Base-by-base conservation (phyloP, 2,329 filamentous ascomycete genomes). In the Diaporthe sp. region DNA sequence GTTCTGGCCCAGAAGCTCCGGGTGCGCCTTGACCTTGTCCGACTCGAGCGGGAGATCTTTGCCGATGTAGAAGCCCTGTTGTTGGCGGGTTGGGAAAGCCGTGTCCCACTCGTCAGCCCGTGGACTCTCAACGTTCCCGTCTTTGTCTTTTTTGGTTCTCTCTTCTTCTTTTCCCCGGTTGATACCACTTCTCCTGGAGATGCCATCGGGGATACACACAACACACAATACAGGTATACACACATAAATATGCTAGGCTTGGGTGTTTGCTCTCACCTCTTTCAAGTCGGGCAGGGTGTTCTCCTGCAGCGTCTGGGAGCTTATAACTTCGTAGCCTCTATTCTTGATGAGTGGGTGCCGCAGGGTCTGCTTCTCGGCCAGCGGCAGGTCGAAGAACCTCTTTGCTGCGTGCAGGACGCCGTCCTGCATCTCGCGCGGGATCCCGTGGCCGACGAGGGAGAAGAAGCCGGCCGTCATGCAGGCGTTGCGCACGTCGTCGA, bases 321-420 rank as follows among this genome's bases (percentile, higher is more conserved):
- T 82, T 2, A 89, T 80, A 58, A 86, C 81, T 77, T 90, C 88
- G 77, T 89, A 90, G 28, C 88, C 88, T 65, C 88, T 83, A 77
- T 88, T 86, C 68, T 74, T 78, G 51, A 79, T 61, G 17, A 75
- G 73, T 2, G 77, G 67, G 59, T 78, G 78, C 13, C 81, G 82
- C 12, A 88, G 80, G 0, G 69, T 31, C 46, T 53, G 42, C 79
- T 89, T 90, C 61, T 85, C 84, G 31, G 85, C 83, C 2, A 85
- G 78, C 0, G 87, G 84, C 7, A 91, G 83, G 5, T 82, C 80
- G 78, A 92, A 91, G 78, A 91, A 85, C 17, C 81, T 82, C 77
- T 85, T 83, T 19, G 85, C 82, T 4, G 74, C 79, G 10, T 53
- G 39, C n/a, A 82, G 72, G 34, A 81, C 46, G 4, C 69, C 39